Conservation (phyloP, 768 basidiomycete genomes). For the Amanita muscaria region DNA sequence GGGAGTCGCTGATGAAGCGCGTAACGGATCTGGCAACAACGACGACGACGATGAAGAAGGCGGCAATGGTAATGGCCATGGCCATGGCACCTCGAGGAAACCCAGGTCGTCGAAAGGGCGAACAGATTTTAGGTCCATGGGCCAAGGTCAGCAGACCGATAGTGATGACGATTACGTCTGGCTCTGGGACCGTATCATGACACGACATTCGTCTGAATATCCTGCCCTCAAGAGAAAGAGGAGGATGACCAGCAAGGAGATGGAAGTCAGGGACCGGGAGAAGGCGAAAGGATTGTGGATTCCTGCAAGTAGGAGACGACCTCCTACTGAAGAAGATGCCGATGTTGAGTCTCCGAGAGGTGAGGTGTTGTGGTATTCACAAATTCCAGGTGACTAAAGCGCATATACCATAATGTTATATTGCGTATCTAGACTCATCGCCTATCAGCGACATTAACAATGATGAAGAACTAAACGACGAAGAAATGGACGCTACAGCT, state of each 20-base stretch:
- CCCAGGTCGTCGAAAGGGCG: constrained; percentile 1
- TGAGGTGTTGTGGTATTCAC: not conserved
- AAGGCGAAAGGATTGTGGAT: constrained; percentile 4
- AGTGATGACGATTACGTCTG: constrained; percentile 7
- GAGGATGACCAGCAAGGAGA: constrained; percentile 5
- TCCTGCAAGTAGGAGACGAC: constrained; percentile 1
- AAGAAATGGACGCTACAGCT: constrained; percentile 25
- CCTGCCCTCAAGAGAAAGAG: constrained; percentile 2
- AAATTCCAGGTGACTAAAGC: not conserved
- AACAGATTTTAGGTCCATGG: not conserved
- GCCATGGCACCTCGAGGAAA: no score
- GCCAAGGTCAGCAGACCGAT: not conserved
- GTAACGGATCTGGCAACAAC: constrained; percentile 13
- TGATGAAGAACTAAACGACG: constrained; percentile 3
- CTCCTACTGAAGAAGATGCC: not conserved
- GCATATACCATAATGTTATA: no score
- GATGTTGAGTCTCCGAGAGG: not conserved
- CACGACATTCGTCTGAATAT: not conserved
- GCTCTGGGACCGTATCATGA: not conserved
- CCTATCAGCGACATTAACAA: constrained; percentile 5
- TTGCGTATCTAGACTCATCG: not conserved
- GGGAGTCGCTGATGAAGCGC: constrained; percentile 15
- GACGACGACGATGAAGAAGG: constrained; percentile 12
- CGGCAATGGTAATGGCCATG: no score
- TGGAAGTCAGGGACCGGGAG: not conserved